These are phyloP conservation scores for Sextonia rubra DNA, from an alignment of 164 flowering plant species.

Conservation along the genomic window DNA sequence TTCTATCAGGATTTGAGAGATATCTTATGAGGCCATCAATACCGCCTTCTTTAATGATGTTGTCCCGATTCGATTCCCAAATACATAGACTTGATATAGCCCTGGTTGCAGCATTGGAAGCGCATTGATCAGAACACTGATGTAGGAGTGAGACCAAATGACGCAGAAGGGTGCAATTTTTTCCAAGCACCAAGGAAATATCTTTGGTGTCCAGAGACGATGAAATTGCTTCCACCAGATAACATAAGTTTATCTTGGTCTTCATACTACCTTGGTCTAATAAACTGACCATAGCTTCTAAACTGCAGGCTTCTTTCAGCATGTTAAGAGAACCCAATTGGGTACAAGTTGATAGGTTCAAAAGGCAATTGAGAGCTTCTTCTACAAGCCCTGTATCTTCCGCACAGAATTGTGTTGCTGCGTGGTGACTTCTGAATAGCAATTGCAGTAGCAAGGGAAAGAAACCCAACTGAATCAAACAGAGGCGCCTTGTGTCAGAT, in stretches of 20 bases:
- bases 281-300: conserved; percentile 28
- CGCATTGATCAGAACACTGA: conserved; percentile 17
- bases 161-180: conserved; percentile 18
- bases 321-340: conserved; percentile 28
- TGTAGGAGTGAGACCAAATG: conserved; percentile 21
- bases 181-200: conserved; percentile 30
- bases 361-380: conserved; percentile 38
- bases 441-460: conserved; percentile 32
- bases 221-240: conserved; percentile 36
- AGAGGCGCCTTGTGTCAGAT: conserved; percentile 20
- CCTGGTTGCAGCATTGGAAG: conserved; percentile 32
- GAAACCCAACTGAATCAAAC: conserved; percentile 44
- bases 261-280: conserved; percentile 30
- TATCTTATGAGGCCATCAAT: conserved; percentile 33
- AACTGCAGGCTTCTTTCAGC: conserved; percentile 28
- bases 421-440: conserved; percentile 17
- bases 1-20: conserved; percentile 19
- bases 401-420: conserved; percentile 2
- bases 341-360: conserved; percentile 32
- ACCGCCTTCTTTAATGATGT: conserved; percentile 29
- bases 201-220: conserved; percentile 31
- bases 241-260: conserved; percentile 42
- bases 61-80: conserved; percentile 23
- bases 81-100: conserved; percentile 39
- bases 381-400: conserved; percentile 33